Percentiles rank a stretch among this genome's conserved stretches.
Conservation (phyloP, 192 early-diverging fungal species). For the Lobosporangium transversale region DNA sequence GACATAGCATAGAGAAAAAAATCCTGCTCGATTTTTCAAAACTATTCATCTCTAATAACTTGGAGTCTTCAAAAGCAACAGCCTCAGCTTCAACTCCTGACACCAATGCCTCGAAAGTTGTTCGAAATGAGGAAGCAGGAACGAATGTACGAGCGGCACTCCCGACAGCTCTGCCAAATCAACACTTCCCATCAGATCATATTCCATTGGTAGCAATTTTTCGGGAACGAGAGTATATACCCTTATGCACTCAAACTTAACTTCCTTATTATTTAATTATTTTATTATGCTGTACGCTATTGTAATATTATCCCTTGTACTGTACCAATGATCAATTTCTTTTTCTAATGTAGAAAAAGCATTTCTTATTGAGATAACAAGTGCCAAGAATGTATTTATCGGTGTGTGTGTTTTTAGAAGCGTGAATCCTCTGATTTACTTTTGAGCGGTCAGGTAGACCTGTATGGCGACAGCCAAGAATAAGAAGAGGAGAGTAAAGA, state of each 20-base stretch:
- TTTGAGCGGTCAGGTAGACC: slow-evolving; percentile 25
- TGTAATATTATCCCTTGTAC: no score
- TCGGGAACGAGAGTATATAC: slow-evolving; percentile 36
- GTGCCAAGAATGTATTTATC: no score
- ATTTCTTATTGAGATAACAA: no score
- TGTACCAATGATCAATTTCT: no score
- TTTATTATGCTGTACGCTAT: no score
- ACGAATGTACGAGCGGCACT: slow-evolving; percentile 8
- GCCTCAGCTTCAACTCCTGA: neutral
- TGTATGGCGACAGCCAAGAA: slow-evolving; percentile 40
- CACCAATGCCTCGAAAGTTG: neutral
- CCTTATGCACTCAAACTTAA: no score
- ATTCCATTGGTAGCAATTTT: slow-evolving; percentile 41
- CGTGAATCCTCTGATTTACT: no score
- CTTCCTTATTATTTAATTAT: no score
- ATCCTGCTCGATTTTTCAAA: slow-evolving; percentile 30
- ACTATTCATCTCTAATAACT: slow-evolving; percentile 9
- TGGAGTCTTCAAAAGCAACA: neutral
- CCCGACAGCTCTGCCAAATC: slow-evolving; percentile 35
- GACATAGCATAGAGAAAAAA: neutral
- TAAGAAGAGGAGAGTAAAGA: slow-evolving; percentile 37
- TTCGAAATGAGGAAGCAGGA: neutral
- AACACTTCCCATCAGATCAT: slow-evolving; percentile 47
- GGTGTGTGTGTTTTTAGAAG: no score
- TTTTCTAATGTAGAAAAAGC: no score